phyloP scores from a whole-genome alignment of 106 monocot genomes.

The Platanthera zijinensis region DNA sequence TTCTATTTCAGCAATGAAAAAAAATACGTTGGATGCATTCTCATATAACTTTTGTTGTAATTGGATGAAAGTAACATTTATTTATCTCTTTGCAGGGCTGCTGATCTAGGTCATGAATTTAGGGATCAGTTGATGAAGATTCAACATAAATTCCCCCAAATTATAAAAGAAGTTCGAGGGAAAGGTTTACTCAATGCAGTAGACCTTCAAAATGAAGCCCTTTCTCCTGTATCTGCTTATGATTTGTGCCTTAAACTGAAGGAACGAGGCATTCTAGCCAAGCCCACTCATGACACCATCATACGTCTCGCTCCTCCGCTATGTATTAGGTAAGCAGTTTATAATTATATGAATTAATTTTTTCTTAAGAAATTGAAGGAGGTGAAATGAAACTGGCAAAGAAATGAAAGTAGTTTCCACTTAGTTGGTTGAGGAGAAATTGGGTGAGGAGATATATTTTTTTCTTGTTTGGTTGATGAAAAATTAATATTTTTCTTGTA shows the following conservation, averaged over 20 bases:
- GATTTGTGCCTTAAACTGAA: slow-evolving; percentile 91
- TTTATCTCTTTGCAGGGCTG: slow-evolving; percentile 45
- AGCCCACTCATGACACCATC: slow-evolving; percentile 94
- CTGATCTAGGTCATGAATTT: slow-evolving; percentile 67
- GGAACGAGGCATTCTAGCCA: slow-evolving; percentile 94
- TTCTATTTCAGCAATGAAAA: not conserved
- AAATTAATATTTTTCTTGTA: too few species aligned
- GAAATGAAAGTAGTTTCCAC: not conserved
- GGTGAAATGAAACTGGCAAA: not conserved
- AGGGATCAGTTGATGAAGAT: slow-evolving; percentile 56
- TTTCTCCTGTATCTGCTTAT: slow-evolving; percentile 81
- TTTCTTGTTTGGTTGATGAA: too few species aligned
- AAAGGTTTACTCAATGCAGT: slow-evolving; percentile 92
- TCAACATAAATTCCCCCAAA: slow-evolving; percentile 61
- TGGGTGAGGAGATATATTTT: not conserved
- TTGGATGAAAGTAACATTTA: not conserved
- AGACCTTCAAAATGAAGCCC: slow-evolving; percentile 51
- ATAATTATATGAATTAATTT: not conserved
- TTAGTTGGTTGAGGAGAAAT: not conserved
- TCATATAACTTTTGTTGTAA: not conserved
- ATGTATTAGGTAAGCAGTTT: slow-evolving; percentile 55
- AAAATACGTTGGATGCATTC: not conserved
- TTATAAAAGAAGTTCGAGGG: slow-evolving; percentile 83
- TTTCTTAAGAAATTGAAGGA: not conserved
- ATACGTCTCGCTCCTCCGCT: slow-evolving; percentile 95